Conservation (phyloP, 208 protist species). For the Wallacemonas sp. region DNA sequence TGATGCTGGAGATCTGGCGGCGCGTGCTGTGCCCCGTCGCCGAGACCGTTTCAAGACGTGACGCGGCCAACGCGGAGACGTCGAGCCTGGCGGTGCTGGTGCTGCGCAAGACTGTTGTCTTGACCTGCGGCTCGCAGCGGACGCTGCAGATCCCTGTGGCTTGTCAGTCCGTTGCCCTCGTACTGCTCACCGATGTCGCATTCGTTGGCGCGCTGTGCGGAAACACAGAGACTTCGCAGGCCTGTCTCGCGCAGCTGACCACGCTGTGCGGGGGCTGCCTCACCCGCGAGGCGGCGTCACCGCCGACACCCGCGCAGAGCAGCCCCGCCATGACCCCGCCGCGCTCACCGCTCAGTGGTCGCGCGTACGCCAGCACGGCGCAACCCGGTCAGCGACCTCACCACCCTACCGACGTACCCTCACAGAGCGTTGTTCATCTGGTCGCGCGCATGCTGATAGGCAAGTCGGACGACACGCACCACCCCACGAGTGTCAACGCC, state of each 20-base stretch:
- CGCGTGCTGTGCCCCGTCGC: constrained; percentile 63
- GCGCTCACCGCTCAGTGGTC: neutral
- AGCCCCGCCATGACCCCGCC: constrained; percentile 8
- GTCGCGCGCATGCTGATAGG: constrained; percentile 22
- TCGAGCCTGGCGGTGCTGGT: constrained; percentile 71
- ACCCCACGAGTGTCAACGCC: neutral
- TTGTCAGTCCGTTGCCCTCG: constrained; percentile 36
- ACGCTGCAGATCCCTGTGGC: constrained; percentile 29
- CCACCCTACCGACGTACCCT: neutral
- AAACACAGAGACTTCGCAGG: constrained; percentile 67
- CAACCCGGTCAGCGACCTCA: too few relatives aligned
- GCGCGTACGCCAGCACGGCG: neutral
- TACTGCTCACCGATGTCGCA: constrained; percentile 62
- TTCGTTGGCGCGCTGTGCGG: constrained; percentile 82
- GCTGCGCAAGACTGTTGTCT: constrained; percentile 66
- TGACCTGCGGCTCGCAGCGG: constrained; percentile 27
- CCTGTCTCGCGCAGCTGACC: constrained; percentile 72
- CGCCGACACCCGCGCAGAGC: neutral
- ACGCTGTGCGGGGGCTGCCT: constrained; percentile 62
- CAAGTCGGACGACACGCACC: constrained; percentile 22
- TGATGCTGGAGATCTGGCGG: constrained; percentile 62
- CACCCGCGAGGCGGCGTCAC: constrained; percentile 8
- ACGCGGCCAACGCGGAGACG: constrained; percentile 47
- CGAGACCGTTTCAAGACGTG: constrained; percentile 46
- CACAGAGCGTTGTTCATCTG: neutral